Conservation (phyloP, 441 rosid genomes). For the Adansonia gregorii region DNA sequence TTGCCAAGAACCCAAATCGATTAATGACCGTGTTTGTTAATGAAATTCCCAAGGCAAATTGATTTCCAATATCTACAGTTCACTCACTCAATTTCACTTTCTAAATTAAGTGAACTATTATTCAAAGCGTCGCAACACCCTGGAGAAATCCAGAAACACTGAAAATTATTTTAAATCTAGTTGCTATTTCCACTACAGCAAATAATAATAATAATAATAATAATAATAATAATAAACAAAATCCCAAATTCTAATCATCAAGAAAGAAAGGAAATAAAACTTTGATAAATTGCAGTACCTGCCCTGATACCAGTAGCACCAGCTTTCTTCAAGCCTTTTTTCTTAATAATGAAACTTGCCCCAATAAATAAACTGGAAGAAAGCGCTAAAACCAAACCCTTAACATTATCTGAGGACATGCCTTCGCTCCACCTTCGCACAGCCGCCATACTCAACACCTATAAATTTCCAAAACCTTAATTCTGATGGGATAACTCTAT, state of each 20-base stretch:
- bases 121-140: neutral
- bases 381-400: conserved; percentile 60
- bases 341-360: conserved; percentile 65
- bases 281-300: conserved; percentile 38
- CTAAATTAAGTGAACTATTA: neutral
- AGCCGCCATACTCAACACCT: conserved; percentile 16
- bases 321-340: conserved; percentile 65
- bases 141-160: neutral
- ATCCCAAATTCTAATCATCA: neutral
- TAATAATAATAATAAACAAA: neutral
- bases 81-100: neutral
- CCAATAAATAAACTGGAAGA: conserved; percentile 65
- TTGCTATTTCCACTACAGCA: neutral
- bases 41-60: neutral
- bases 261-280: neutral
- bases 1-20: neutral
- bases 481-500: conserved; percentile 1
- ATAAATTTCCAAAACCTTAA: neutral
- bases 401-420: conserved; percentile 57
- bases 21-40: neutral
- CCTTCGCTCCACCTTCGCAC: conserved; percentile 49
- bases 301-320: conserved; percentile 66
- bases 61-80: neutral
- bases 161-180: neutral
- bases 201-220: neutral